These are phyloP conservation scores for Erysimum cheiranthoides DNA, from an alignment of 345 rosid species.

Conservation along the genomic window DNA sequence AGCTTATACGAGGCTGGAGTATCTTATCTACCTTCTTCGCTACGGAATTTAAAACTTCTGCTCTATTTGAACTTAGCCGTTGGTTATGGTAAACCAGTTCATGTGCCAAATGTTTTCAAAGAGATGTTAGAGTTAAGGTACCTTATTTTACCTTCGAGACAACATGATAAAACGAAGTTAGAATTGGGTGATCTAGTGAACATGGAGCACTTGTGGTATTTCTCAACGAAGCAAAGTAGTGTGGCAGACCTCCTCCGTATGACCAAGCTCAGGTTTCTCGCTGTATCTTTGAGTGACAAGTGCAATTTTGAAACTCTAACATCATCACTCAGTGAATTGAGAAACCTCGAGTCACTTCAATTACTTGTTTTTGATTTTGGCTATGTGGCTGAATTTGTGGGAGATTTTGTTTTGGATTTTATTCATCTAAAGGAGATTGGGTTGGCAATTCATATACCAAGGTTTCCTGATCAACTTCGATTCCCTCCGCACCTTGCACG, in stretches of 20 bases:
- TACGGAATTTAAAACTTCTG: too few species aligned
- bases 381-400: background rate
- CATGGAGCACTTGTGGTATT: background rate
- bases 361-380: too few species aligned
- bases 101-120: too few species aligned
- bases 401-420: background rate
- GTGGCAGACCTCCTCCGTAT: slow-evolving; percentile 3
- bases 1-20: too few species aligned
- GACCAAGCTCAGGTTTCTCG: background rate
- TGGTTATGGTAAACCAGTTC: too few species aligned
- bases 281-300: background rate
- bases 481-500: background rate
- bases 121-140: too few species aligned
- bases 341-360: background rate
- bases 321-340: background rate
- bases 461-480: background rate
- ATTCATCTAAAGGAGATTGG: background rate
- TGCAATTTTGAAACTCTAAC: background rate
- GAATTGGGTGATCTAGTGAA: too few species aligned
- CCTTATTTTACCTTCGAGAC: too few species aligned
- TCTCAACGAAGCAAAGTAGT: background rate
- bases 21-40: too few species aligned
- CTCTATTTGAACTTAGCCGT: too few species aligned
- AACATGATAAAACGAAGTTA: too few species aligned
- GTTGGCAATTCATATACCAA: background rate